These are phyloP conservation scores for Stenogyne calaminthoides DNA, from an alignment of 305 asterid species.

Conservation along the genomic window DNA sequence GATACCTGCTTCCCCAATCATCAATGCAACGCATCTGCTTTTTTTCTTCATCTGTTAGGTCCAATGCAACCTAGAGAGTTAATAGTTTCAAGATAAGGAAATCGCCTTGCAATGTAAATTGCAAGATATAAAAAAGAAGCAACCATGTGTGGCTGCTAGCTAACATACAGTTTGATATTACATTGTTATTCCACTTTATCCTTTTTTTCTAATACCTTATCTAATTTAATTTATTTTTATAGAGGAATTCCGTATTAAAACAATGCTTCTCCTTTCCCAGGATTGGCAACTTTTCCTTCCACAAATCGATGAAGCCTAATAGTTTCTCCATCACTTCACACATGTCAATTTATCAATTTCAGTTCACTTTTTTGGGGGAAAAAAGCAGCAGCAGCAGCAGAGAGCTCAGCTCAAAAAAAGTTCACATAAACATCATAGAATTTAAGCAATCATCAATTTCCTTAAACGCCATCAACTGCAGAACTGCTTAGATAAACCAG, in stretches of 20 bases:
- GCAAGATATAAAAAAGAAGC: slow-evolving; percentile 20
- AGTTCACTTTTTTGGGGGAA: neutral
- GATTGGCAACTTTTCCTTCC: neutral
- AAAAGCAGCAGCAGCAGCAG: too few species aligned
- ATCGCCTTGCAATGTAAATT: neutral
- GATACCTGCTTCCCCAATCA: slow-evolving; percentile 62
- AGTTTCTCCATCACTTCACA: neutral
- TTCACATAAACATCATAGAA: neutral
- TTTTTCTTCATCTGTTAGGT: slow-evolving; percentile 74
- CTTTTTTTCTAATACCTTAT: neutral
- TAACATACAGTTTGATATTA: slow-evolving; percentile 7
- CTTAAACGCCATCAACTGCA: slow-evolving; percentile 15
- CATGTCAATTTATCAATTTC: neutral
- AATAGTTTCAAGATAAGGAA: slow-evolving; percentile 6
- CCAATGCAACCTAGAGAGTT: slow-evolving; percentile 68
- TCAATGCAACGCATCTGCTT: slow-evolving; percentile 52
- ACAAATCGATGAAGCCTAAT: neutral
- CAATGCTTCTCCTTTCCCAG: neutral
- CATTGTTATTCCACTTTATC: neutral
- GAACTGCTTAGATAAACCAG: neutral
- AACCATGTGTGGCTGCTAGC: neutral
- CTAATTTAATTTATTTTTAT: neutral
- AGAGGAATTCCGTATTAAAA: neutral
- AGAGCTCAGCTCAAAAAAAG: neutral
- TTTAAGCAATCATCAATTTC: slow-evolving; percentile 1